phyloP scores from a whole-genome alignment of 2,329 filamentous ascomycete genomes.

The Alternaria ventricosa region DNA sequence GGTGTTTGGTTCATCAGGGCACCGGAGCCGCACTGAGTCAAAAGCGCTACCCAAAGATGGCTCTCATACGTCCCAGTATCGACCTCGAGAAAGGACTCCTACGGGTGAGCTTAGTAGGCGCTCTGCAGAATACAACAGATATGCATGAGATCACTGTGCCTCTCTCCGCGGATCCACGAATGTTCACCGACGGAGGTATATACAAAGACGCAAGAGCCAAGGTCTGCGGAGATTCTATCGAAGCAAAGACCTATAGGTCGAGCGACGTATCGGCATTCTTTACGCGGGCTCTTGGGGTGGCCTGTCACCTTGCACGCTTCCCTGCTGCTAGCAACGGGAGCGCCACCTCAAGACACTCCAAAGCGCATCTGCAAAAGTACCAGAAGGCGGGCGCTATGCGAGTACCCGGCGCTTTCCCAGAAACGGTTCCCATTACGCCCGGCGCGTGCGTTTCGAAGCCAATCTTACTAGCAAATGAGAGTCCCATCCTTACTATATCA shows the following conservation, averaged over 20 bases:
- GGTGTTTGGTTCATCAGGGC: slow-evolving; percentile 89
- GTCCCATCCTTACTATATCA: slow-evolving; percentile 86
- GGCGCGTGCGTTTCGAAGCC: slow-evolving; percentile 61
- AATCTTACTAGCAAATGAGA: slow-evolving; percentile 90
- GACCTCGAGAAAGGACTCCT: slow-evolving; percentile 74
- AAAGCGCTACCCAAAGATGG: slow-evolving; percentile 88
- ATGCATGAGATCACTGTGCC: slow-evolving; percentile 56
- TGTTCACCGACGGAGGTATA: slow-evolving; percentile 55
- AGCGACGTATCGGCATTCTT: slow-evolving; percentile 76
- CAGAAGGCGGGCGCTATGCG: slow-evolving; percentile 34
- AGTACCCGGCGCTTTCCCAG: slow-evolving; percentile 64
- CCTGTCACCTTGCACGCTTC: slow-evolving; percentile 85
- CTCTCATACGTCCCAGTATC: slow-evolving; percentile 75
- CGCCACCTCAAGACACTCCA: slow-evolving; percentile 70
- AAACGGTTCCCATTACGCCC: slow-evolving; percentile 51
- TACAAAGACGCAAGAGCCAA: slow-evolving; percentile 62
- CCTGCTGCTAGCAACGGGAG: slow-evolving; percentile 63
- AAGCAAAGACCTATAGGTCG: slow-evolving; percentile 73
- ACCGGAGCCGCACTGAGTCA: slow-evolving; percentile 86
- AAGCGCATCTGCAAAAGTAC: slow-evolving; percentile 69
- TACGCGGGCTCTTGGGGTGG: slow-evolving; percentile 73
- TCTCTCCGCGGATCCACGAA: slow-evolving; percentile 70
- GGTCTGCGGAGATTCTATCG: slow-evolving; percentile 83
- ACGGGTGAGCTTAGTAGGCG: slow-evolving; percentile 61
- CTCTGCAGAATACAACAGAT: slow-evolving; percentile 38